These are phyloP conservation scores for Cerioporus squamosus DNA, from an alignment of 1,284 basidiomycete species.

Conservation along the genomic window DNA sequence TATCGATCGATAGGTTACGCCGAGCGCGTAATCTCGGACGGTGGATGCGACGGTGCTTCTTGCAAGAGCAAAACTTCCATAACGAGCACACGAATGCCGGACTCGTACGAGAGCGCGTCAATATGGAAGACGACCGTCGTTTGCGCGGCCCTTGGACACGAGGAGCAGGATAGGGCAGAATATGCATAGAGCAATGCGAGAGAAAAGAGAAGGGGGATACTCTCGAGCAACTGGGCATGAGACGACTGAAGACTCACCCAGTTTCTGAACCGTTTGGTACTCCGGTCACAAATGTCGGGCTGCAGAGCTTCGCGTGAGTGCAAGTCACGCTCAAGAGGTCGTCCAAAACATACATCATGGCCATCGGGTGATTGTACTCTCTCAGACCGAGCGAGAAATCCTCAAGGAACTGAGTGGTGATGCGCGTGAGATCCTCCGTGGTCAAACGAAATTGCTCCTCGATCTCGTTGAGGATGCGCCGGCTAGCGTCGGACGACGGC, in stretches of 20 bases:
- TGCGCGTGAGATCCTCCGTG: conserved; percentile 62
- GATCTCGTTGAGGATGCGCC: conserved; percentile 48
- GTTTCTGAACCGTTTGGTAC: conserved; percentile 91
- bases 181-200: neutral
- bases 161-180: neutral
- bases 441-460: conserved; percentile 73
- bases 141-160: neutral
- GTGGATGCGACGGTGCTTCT: conserved; percentile 10
- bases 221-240: neutral
- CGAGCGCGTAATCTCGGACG: conserved; percentile 20
- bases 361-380: conserved; percentile 79
- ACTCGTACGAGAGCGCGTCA: conserved; percentile 21
- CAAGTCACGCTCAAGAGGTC: no score
- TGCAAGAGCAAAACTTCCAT: conserved; percentile 17
- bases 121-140: conserved; percentile 12
- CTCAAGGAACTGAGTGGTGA: conserved; percentile 79
- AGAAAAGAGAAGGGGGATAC: neutral
- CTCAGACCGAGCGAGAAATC: conserved; percentile 78
- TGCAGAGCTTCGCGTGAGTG: conserved; percentile 32
- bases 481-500: conserved; percentile 21
- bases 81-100: conserved; percentile 24
- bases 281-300: conserved; percentile 88
- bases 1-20: conserved; percentile 21
- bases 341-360: conserved; percentile 74
- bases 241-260: conserved; percentile 62